These are phyloP conservation scores for Xylariaceae sp. DNA, from an alignment of 2,329 filamentous ascomycete genomes.

Conservation along the genomic window DNA sequence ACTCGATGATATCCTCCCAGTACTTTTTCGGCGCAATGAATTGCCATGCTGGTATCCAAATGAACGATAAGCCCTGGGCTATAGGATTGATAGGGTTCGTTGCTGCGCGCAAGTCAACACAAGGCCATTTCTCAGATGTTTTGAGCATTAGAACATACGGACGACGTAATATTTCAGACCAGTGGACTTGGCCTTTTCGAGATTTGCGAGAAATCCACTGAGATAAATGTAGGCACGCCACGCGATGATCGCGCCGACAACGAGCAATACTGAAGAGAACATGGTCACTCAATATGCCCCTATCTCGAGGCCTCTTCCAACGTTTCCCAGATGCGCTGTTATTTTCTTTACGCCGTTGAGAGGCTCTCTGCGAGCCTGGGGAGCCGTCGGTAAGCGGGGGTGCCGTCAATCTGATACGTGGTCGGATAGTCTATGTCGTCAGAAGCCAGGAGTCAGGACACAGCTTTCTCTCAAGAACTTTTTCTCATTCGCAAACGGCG, in stretches of 20 bases:
- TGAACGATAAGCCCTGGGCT: slow-evolving; percentile 53
- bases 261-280: slow-evolving; percentile 37
- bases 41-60: slow-evolving; percentile 57
- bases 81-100: slow-evolving; percentile 47
- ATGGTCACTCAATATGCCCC: slow-evolving; percentile 20
- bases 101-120: slow-evolving; percentile 36
- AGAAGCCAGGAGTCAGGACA: not conserved
- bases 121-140: not conserved
- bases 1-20: slow-evolving; percentile 61
- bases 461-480: no score
- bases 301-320: not conserved
- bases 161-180: slow-evolving; percentile 52
- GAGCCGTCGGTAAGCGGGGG: not conserved
- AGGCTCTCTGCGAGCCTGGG: not conserved
- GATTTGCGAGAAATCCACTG: slow-evolving; percentile 41
- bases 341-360: not conserved
- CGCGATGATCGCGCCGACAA: slow-evolving; percentile 33
- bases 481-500: not conserved
- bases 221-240: slow-evolving; percentile 33
- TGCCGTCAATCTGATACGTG: not conserved
- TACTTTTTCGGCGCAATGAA: slow-evolving; percentile 49
- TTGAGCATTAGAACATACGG: slow-evolving; percentile 41
- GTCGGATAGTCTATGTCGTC: no score
- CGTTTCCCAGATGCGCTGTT: not conserved
- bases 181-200: slow-evolving; percentile 48